These are phyloP conservation scores for Saraca asoca DNA, from an alignment of 331 rosid genomes.

Conservation along the genomic window DNA sequence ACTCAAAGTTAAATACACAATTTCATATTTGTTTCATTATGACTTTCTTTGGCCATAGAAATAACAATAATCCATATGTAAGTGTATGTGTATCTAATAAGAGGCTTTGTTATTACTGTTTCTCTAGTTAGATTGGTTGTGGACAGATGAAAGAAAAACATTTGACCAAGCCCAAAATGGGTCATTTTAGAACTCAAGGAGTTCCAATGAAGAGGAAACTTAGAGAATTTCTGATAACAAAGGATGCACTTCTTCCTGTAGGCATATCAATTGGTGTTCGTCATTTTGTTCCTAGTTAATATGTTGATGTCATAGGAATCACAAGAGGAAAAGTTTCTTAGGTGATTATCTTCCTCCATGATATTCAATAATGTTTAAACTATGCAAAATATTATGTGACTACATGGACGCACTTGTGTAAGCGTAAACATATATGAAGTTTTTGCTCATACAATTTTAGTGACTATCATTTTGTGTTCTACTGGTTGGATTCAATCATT, in stretches of 20 bases:
- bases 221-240: constrained; percentile 84
- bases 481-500: not conserved
- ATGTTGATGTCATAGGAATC: constrained; percentile 82
- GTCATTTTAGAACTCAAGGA: constrained; percentile 96
- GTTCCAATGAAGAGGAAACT: constrained; percentile 91
- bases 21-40: not conserved
- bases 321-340: constrained; percentile 93
- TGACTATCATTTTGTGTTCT: constrained; percentile 8
- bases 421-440: constrained; percentile 1
- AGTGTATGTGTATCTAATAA: constrained; percentile 35
- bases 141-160: constrained; percentile 97
- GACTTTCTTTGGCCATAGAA: not conserved
- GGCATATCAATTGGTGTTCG: constrained; percentile 83
- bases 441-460: not conserved
- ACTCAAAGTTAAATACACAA: not conserved
- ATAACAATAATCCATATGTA: not conserved
- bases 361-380: too few relatives aligned
- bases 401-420: too few relatives aligned
- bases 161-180: constrained; percentile 88
- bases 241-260: constrained; percentile 92
- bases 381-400: too few relatives aligned
- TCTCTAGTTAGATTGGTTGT: constrained; percentile 95
- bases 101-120: constrained; percentile 35
- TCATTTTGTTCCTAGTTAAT: constrained; percentile 96
- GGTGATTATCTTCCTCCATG: constrained; percentile 49